Evolutionary conservation across 2,329 filamentous ascomycete genomes (phyloP).

Genomic region (Trichophyton schoenleinii): DNA sequence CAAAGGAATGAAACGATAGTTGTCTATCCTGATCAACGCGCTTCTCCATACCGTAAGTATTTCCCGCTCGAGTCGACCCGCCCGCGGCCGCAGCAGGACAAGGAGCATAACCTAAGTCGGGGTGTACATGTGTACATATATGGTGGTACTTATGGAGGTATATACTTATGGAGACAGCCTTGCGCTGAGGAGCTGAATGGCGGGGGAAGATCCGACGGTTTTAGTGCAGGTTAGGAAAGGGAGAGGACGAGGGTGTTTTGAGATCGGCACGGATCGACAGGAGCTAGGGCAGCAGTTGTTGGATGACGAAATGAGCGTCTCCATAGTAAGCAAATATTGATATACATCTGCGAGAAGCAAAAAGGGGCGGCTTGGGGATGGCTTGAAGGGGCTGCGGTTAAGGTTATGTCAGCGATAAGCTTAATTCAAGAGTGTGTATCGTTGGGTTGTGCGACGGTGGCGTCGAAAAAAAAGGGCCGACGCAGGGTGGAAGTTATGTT

Average conservation of each 20-base stretch:
- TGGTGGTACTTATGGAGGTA: too few relatives aligned
- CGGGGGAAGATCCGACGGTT: not conserved
- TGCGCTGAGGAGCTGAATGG: not conserved
- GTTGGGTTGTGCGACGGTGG: not conserved
- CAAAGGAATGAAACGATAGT: not conserved
- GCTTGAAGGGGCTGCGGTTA: not conserved
- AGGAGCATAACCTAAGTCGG: too few relatives aligned
- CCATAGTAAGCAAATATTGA: too few relatives aligned
- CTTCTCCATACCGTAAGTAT: not conserved
- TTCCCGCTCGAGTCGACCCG: not conserved
- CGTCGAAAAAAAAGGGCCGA: not conserved
- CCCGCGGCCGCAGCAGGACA: too few relatives aligned
- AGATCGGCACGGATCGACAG: not conserved
- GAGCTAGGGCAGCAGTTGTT: not conserved
- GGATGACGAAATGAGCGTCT: not conserved
- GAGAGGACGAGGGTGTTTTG: too few relatives aligned
- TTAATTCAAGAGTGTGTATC: not conserved
- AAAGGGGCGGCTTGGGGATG: not conserved
- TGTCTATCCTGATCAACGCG: not conserved
- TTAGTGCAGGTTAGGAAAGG: not conserved
- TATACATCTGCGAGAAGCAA: not conserved
- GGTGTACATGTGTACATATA: too few relatives aligned
- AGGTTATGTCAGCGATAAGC: not conserved
- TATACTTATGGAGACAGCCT: not conserved
- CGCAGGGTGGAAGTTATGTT: not conserved